phyloP scores from a whole-genome alignment of 164 flowering plant species.

The Liriodendron chinense region DNA sequence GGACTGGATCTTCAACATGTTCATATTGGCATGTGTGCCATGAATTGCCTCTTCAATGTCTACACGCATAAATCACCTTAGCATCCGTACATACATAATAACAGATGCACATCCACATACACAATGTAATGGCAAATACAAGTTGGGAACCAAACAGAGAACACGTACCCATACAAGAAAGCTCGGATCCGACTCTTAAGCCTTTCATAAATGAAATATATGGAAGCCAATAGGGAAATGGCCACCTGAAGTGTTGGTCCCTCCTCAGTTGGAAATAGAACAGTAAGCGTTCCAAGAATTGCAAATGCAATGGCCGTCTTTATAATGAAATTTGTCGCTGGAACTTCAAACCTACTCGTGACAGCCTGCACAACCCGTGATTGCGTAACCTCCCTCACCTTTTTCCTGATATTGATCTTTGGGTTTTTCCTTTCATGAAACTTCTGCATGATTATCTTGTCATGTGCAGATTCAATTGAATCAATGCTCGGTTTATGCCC shows the following conservation, averaged over 20 bases:
- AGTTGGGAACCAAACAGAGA: not conserved
- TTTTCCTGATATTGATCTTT: slow-evolving; percentile 78
- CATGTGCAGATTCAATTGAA: slow-evolving; percentile 96
- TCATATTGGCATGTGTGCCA: not conserved
- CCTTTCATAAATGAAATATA: slow-evolving; percentile 74
- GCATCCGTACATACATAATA: not conserved
- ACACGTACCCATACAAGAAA: slow-evolving; percentile 76
- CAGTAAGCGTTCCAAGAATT: slow-evolving; percentile 77
- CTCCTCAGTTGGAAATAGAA: slow-evolving; percentile 90
- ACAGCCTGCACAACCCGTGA: slow-evolving; percentile 62
- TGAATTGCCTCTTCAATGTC: no score
- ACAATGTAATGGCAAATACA: not conserved
- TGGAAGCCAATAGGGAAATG: slow-evolving; percentile 66
- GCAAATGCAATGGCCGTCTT: slow-evolving; percentile 62
- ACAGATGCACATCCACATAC: not conserved
- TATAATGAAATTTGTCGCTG: slow-evolving; percentile 57
- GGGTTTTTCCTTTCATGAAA: slow-evolving; percentile 85
- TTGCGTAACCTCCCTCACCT: slow-evolving; percentile 70
- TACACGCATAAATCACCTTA: not conserved
- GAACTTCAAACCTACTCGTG: slow-evolving; percentile 69
- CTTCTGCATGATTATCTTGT: slow-evolving; percentile 94
- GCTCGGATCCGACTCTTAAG: slow-evolving; percentile 73
- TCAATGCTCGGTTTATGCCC: slow-evolving; percentile 89
- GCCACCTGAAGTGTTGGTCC: slow-evolving; percentile 97
- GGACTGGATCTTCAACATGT: not conserved